Evolutionary conservation across 768 basidiomycete species (phyloP), one percentile per base, ranked within the genome.

Genomic region (Dioszegia crocea): DNA sequence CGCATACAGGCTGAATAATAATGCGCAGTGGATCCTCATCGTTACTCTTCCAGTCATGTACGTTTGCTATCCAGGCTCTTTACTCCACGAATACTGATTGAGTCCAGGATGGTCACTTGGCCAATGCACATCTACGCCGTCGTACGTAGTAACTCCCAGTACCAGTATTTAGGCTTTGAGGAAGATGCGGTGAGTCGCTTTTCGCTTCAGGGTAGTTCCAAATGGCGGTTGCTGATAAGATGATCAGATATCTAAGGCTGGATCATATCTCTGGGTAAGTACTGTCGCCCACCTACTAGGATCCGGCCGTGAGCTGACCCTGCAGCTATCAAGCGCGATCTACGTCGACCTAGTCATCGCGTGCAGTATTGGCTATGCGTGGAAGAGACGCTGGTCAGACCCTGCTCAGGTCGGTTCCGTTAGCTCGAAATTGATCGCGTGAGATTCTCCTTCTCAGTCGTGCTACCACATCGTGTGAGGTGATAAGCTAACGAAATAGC

Each of bases 1-100:
- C 16, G 55, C 55, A 3, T 56, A 46, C 27, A 19, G 55, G 16
- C 21, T 56, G 21, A 56, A 56, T 29, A 56, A 56, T n/a, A 56
- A 56, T 24, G n/a, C 21, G 11, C 8, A 31, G 9, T 56, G 55
- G 44, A 56, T 56, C 17, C 55, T 43, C 2, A 16, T 45, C 14
- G 21, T 36, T 5, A 29, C 30, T 33, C 17, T 45, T 2, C 31
- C 44, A 3, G 12, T 46, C 26, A 46, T 46, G 53, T 55, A 19
- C 21, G 53, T 44, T 33, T n/a, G n/a, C n/a, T n/a, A n/a, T n/a
- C n/a, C n/a, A n/a, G n/a, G n/a, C n/a, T n/a, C n/a, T n/a, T n/a
- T n/a, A n/a, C n/a, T n/a, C n/a, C n/a, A n/a, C n/a, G n/a, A n/a
- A n/a, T n/a, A 14, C 44, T 45, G 44, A 45, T 4, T 11, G 19